Evolutionary conservation across 306 rosid species (phyloP).

Genomic region (Fragaria ananassa): DNA sequence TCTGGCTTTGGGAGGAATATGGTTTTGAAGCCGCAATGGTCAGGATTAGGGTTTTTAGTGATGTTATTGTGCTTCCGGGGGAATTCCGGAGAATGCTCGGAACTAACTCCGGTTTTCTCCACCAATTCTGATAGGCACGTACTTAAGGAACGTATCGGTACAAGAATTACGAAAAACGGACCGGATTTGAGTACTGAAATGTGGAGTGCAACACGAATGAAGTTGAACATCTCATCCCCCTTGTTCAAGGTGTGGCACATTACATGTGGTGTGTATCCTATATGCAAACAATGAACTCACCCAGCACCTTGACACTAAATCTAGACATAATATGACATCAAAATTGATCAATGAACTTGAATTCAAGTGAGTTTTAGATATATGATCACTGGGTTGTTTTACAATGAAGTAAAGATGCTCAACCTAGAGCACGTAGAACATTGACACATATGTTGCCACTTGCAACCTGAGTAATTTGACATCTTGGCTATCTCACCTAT

Average conservation of each 20-base stretch:
- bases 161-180: constrained; percentile 39
- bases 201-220: constrained; percentile 23
- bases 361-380: not conserved
- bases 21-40: constrained; percentile 53
- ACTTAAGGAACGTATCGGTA: constrained; percentile 33
- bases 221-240: constrained; percentile 53
- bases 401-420: not conserved
- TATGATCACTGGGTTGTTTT: not conserved
- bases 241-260: constrained; percentile 27
- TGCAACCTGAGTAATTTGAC: constrained; percentile 1
- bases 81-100: constrained; percentile 38
- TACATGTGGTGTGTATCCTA: constrained; percentile 3
- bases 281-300: not conserved
- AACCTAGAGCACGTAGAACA: not conserved
- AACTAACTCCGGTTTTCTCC: not conserved
- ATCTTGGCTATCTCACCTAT: not conserved
- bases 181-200: constrained; percentile 31
- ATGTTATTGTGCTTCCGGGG: constrained; percentile 45
- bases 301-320: not conserved
- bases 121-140: constrained; percentile 21
- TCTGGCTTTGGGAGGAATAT: constrained; percentile 28
- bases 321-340: not conserved
- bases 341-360: not conserved
- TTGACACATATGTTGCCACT: constrained; percentile 11
- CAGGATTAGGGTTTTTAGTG: constrained; percentile 52